Evolutionary conservation across 208 protist genomes (phyloP), one percentile per base, ranked within the genome.

Genomic region (Trichomonas tenax): DNA sequence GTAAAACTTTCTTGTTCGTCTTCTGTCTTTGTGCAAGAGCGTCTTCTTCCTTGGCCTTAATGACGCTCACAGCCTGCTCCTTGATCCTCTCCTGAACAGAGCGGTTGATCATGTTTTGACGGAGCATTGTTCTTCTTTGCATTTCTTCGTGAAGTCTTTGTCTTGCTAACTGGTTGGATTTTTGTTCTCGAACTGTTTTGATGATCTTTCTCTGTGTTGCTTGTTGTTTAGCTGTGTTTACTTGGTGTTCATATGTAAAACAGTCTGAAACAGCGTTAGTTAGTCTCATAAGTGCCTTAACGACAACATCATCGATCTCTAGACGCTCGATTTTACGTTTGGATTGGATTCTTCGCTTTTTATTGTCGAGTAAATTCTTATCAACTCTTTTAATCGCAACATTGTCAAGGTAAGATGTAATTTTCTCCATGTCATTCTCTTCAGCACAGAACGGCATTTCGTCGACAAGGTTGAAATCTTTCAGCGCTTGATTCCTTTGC

Each of bases 301-400:
- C 86, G 15, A 93, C 44, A n/a, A 93, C 86, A 51, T 93, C 86
- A 93, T 93, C 86, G 26, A 93, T 93, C 51, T 93, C 86, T 17
- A 48, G 41, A 4, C 17, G 9, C 51, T 93, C 44, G 38, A 51
- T 51, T 58, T 51, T 34, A 9, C 26, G 23, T 93, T 38, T 93
- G 34, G 86, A 93, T 58, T 48, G 26, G 4, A 93, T 23, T 51
- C 86, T 48, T 23, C 86, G 44, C n/a, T 40, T 93, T 58, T 51
- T 48, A 38, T 48, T 58, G 26, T 93, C 17, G 1, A 93, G 36
- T 38, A 93, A 48, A 51, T 34, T 40, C 17, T 51, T 93, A 51
- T 93, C 86, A 51, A 93, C 86, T 51, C 44, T 48, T 93, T 44
- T 41, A 3, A 93, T 51, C 0, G 26, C 26, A 38, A 93, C 17